A percentile compares a stretch with the other conserved stretches of the same genome.
phyloP scores from a whole-genome alignment of 73 alveolate species.

The Breviolum minutum region DNA sequence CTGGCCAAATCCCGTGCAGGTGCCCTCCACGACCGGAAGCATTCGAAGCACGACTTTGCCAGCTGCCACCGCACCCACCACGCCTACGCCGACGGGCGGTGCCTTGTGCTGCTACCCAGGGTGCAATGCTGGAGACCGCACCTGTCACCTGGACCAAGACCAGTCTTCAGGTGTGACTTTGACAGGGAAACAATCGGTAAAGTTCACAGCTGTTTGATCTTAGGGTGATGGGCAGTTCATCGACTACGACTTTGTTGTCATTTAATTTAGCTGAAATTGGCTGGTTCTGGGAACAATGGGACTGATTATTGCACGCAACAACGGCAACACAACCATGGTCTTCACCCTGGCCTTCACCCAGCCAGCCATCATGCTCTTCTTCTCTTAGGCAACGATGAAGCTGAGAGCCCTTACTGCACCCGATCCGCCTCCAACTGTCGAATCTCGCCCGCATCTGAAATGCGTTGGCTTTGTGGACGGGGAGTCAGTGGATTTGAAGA shows the following conservation, averaged over 20 bases:
- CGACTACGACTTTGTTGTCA: no score
- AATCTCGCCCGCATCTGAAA: not conserved
- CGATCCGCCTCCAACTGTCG: not conserved
- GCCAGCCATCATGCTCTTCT: not conserved
- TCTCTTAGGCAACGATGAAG: not conserved
- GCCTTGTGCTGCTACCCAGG: constrained; percentile 19
- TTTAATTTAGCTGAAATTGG: not conserved
- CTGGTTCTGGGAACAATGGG: no score
- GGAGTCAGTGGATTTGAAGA: no score
- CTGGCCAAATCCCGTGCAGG: not conserved
- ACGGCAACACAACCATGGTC: no score
- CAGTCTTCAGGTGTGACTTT: not conserved
- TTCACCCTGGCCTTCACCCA: no score
- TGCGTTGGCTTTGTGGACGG: no score
- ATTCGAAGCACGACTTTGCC: not conserved
- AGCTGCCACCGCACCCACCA: not conserved
- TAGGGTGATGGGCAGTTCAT: no score
- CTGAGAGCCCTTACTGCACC: not conserved
- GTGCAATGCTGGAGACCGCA: not conserved
- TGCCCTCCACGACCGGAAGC: not conserved
- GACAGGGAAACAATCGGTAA: not conserved
- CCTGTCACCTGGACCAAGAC: not conserved
- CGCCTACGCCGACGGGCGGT: not conserved
- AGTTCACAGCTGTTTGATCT: no score
- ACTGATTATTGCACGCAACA: no score